Percentiles rank a stretch among this genome's conserved stretches.
phyloP scores from a whole-genome alignment of 2,329 filamentous ascomycete genomes.

The Colletotrichum zoysiae region DNA sequence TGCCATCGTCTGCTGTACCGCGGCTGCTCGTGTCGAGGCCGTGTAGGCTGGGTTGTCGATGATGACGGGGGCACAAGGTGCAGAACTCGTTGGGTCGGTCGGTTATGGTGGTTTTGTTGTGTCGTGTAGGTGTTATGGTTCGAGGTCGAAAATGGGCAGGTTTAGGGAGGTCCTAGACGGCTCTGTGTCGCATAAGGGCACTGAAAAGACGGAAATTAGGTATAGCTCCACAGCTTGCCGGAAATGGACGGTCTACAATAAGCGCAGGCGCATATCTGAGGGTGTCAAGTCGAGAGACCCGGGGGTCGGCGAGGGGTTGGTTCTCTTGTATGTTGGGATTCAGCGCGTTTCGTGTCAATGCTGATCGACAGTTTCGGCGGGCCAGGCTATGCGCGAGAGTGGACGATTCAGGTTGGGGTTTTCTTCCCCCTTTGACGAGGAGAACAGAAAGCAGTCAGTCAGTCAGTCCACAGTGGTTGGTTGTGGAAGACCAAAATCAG shows the following conservation, averaged over 20 bases:
- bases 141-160: constrained; percentile 27
- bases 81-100: background rate
- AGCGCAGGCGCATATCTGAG: constrained; percentile 36
- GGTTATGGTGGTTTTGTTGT: background rate
- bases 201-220: constrained; percentile 37
- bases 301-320: constrained; percentile 21
- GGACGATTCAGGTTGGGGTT: constrained; percentile 32
- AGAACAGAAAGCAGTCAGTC: constrained; percentile 36
- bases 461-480: constrained; percentile 36
- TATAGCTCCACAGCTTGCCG: constrained; percentile 40
- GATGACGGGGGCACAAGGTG: constrained; percentile 12
- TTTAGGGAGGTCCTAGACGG: constrained; percentile 25
- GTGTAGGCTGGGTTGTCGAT: constrained; percentile 1
- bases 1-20: constrained; percentile 34
- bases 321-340: constrained; percentile 29
- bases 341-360: constrained; percentile 52
- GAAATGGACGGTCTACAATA: constrained; percentile 35
- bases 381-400: constrained; percentile 43
- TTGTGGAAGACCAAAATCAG: constrained; percentile 3
- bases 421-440: background rate
- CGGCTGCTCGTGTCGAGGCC: constrained; percentile 17
- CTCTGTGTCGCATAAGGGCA: constrained; percentile 28
- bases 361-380: constrained; percentile 56
- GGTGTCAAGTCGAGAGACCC: constrained; percentile 18
- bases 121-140: background rate